Evolutionary conservation across 2,329 filamentous ascomycete species (phyloP), one percentile per base, ranked within the genome.

Genomic region (Ophidiomyces ophidiicola): DNA sequence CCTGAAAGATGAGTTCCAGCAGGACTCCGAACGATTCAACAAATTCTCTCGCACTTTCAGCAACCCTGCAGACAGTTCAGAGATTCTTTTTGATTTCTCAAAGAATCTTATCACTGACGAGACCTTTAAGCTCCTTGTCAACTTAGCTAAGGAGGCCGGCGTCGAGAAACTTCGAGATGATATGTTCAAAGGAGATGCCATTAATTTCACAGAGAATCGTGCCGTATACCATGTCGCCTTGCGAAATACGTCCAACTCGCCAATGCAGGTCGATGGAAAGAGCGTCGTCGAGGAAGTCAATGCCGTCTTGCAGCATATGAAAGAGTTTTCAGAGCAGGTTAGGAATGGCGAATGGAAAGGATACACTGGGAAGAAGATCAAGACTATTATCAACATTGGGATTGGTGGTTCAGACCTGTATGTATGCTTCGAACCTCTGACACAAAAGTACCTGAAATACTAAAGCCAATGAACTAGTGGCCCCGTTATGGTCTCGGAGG

Each of bases 341-440:
- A 77, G 90, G 58, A 92, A 82, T 60, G 90, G 90, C 49, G 76
- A 86, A 60, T 98, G 90, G 90, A 94, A 88, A 70, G 90, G 90
- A 42, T 94, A 78, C 69, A 90, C 86, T 26, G 90, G 90, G 63
- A 96, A 96, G 81, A 84, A 86, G 70, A 82, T 98, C 51, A 85
- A 87, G 53, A 96, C 78, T 62, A 88, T 98, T 55, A 68, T 98
- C 75, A 98, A 98, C 67, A 77, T 98, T 58, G 90, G 90, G 58
- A 98, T 98, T 62, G 90, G 90, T 63, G 90, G 90, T 50, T 96
- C 90, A 44, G 90, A 98, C 61, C 82, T 98, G 85, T 93, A 72
- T 37, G 6, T 36, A 11, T 14, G 18, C 2, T 11, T 26, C 5
- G 10, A 21, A 5, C 3, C 5, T 21, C 6, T 12, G 11, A 8